A percentile compares a stretch with the other conserved stretches of the same genome.
These are phyloP conservation scores for Puccinia brachypodii DNA, from an alignment of 1,284 basidiomycete species.

Conservation along the genomic window DNA sequence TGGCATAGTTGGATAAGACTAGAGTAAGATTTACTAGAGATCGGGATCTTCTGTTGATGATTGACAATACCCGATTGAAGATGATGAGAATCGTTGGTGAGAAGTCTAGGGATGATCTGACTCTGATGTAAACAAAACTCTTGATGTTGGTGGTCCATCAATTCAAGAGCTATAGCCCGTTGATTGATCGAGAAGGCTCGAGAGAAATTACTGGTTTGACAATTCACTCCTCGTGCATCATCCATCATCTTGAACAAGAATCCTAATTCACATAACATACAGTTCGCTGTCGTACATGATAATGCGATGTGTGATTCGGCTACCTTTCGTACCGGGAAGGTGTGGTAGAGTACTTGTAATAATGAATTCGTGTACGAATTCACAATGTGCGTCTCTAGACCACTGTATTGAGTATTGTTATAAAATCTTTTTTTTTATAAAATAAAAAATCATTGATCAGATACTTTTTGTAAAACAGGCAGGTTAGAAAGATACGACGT, in stretches of 20 bases:
- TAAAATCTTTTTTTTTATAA: slow-evolving; percentile 67
- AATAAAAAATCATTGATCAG: slow-evolving; percentile 22
- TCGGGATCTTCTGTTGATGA: slow-evolving; percentile 57
- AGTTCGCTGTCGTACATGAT: slow-evolving; percentile 82
- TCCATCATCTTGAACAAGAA: slow-evolving; percentile 95
- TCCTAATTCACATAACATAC: slow-evolving; percentile 90
- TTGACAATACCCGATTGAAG: too few relatives aligned
- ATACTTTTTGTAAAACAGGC: not conserved
- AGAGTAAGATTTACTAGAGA: slow-evolving; percentile 69
- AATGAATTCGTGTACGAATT: slow-evolving; percentile 96
- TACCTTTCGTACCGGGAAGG: slow-evolving; percentile 71
- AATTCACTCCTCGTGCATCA: slow-evolving; percentile 89
- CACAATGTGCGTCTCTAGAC: slow-evolving; percentile 92
- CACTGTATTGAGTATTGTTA: slow-evolving; percentile 83
- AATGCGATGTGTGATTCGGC: slow-evolving; percentile 89
- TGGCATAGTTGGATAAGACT: slow-evolving; percentile 93
- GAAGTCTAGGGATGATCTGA: slow-evolving; percentile 6
- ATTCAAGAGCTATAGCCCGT: slow-evolving; percentile 79
- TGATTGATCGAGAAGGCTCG: slow-evolving; percentile 76
- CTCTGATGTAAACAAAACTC: slow-evolving; percentile 36
- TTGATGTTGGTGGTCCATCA: slow-evolving; percentile 78
- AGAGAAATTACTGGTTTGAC: slow-evolving; percentile 95
- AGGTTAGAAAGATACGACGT: slow-evolving; percentile 51
- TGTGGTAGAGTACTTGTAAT: slow-evolving; percentile 86
- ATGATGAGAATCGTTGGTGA: too few relatives aligned